A percentile compares a stretch with the other conserved stretches of the same genome.
Evolutionary conservation across 2,329 filamentous ascomycete genomes (phyloP).

Genomic region (Hymenoscyphus scutula): DNA sequence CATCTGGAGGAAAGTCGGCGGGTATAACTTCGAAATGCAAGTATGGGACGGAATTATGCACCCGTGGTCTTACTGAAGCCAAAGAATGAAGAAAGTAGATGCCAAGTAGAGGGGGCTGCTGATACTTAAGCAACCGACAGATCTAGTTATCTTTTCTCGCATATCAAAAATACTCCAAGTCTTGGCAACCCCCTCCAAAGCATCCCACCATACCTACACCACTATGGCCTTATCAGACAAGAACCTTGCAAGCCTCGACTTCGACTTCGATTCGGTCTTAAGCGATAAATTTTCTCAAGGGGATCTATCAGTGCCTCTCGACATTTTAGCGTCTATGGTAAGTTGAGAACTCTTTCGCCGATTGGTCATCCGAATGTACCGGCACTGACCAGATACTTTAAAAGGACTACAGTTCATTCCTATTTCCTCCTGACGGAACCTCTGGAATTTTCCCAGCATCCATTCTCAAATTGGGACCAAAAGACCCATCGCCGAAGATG

Average conservation of each 20-base stretch:
- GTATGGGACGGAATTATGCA: not conserved
- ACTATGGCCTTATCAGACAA: slow-evolving; percentile 1
- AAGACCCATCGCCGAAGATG: slow-evolving; percentile 8
- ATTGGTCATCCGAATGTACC: not conserved
- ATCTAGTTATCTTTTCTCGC: not conserved
- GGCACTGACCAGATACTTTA: slow-evolving; percentile 6
- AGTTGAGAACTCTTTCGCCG: not conserved
- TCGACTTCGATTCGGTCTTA: slow-evolving; percentile 5
- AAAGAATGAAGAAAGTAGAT: not conserved
- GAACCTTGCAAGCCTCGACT: not conserved
- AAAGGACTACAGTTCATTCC: slow-evolving; percentile 3
- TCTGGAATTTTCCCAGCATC: not conserved
- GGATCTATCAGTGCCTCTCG: not conserved
- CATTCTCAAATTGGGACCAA: not conserved
- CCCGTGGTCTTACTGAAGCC: slow-evolving; percentile 3
- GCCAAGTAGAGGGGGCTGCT: not conserved
- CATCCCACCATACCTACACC: not conserved
- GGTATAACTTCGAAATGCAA: not conserved
- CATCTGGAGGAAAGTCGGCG: not conserved
- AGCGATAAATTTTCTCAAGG: slow-evolving; percentile 1
- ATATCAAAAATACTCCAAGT: not conserved
- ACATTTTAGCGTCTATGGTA: slow-evolving; percentile 3
- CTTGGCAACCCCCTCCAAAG: not conserved
- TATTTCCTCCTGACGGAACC: slow-evolving; percentile 1
- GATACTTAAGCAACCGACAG: slow-evolving; percentile 4